phyloP scores from a whole-genome alignment of 441 rosid species.

The Gossypium davidsonii region DNA sequence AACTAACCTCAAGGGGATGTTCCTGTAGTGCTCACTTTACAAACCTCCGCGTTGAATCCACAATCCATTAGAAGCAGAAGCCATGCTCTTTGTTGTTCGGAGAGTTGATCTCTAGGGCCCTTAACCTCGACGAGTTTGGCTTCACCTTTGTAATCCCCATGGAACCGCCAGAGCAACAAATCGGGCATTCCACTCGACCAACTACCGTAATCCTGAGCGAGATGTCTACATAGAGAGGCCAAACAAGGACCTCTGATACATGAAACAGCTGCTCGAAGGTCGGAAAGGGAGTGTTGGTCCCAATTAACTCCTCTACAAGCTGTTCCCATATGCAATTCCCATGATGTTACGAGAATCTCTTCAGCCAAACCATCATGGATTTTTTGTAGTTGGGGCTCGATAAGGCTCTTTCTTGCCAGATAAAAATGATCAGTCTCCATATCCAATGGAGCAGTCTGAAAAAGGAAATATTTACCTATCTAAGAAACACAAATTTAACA shows the following conservation, averaged over 20 bases:
- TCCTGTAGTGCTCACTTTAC: slow-evolving; percentile 51
- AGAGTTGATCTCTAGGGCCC: slow-evolving; percentile 73
- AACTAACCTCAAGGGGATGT: slow-evolving; percentile 15
- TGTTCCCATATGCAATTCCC: slow-evolving; percentile 63
- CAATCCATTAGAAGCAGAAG: slow-evolving; percentile 71
- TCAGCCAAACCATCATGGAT: slow-evolving; percentile 72
- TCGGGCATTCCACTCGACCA: slow-evolving; percentile 99
- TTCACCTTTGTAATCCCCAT: slow-evolving; percentile 67
- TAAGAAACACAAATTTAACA: background rate
- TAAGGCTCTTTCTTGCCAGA: slow-evolving; percentile 38
- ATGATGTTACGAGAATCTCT: slow-evolving; percentile 67
- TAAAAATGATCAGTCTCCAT: slow-evolving; percentile 72
- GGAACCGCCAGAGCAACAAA: slow-evolving; percentile 80
- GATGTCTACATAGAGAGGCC: slow-evolving; percentile 62
- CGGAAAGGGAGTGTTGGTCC: slow-evolving; percentile 63
- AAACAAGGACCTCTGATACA: slow-evolving; percentile 69
- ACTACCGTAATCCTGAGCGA: slow-evolving; percentile 72
- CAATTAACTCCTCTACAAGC: slow-evolving; percentile 78
- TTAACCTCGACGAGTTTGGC: slow-evolving; percentile 96
- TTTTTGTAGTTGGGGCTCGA: slow-evolving; percentile 57
- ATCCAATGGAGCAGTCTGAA: slow-evolving; percentile 83
- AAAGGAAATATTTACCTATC: slow-evolving; percentile 6
- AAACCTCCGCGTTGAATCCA: slow-evolving; percentile 76
- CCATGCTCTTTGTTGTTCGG: slow-evolving; percentile 94
- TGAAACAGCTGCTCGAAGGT: slow-evolving; percentile 74